Conservation (phyloP, 2,329 filamentous ascomycete genomes). For the Talaromyces sp. region DNA sequence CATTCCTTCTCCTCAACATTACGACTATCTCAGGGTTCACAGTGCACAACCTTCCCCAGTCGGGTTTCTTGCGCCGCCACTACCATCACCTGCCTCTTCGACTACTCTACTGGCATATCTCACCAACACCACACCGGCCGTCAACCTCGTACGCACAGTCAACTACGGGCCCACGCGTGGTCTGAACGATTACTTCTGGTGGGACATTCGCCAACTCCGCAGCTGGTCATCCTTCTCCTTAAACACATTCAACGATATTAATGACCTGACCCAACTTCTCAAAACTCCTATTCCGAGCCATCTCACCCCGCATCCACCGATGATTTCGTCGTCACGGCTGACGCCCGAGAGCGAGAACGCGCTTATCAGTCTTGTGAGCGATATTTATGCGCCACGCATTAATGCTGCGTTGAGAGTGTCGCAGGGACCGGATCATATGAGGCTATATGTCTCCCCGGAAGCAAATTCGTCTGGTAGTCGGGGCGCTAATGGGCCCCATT, state of each 20-base stretch:
- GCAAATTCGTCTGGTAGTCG: constrained; percentile 32
- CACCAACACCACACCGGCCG: constrained; percentile 71
- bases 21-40: constrained; percentile 21
- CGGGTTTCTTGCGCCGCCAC: constrained; percentile 20
- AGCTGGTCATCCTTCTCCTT: constrained; percentile 77
- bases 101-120: constrained; percentile 76
- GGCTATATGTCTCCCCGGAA: constrained; percentile 39
- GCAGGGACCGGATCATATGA: constrained; percentile 58
- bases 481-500: constrained; percentile 46
- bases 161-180: constrained; percentile 62
- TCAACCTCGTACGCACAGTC: constrained; percentile 73
- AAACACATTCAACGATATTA: constrained; percentile 64
- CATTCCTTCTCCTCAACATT: constrained; percentile 26
- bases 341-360: constrained; percentile 73
- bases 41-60: constrained; percentile 26
- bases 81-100: constrained; percentile 31
- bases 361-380: constrained; percentile 68
- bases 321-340: constrained; percentile 30
- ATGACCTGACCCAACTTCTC: constrained; percentile 67
- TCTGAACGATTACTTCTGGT: constrained; percentile 83
- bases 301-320: constrained; percentile 19
- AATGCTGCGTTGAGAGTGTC: constrained; percentile 77
- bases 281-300: constrained; percentile 55
- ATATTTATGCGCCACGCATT: constrained; percentile 78
- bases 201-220: constrained; percentile 84